phyloP scores from a whole-genome alignment of 805 yeast genomes.

The Metschnikowia matae region DNA sequence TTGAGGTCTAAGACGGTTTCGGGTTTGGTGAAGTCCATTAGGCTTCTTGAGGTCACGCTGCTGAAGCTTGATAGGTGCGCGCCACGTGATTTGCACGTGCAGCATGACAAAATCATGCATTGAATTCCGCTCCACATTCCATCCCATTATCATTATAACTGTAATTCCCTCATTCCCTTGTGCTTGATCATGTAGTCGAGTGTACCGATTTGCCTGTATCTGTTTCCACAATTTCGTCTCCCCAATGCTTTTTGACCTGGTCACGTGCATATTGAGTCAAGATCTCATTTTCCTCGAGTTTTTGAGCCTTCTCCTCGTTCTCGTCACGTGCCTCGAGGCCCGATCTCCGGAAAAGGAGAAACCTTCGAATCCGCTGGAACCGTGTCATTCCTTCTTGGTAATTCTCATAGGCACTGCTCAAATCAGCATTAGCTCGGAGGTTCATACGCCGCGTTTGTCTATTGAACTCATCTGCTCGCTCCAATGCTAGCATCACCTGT shows the following conservation, averaged over 20 bases:
- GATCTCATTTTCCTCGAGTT: constrained; percentile 26
- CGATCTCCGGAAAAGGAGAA: constrained; percentile 31
- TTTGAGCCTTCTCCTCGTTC: constrained; percentile 11
- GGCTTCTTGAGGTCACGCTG: constrained; percentile 6
- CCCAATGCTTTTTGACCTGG: constrained; percentile 13
- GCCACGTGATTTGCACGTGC: neutral
- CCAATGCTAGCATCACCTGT: constrained; percentile 38
- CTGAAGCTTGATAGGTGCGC: neutral
- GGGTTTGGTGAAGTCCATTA: constrained; percentile 82
- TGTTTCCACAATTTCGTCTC: constrained; percentile 14
- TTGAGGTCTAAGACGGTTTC: constrained; percentile 73
- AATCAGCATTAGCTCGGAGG: constrained; percentile 27
- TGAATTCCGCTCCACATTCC: too few species aligned
- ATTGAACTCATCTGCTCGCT: constrained; percentile 31
- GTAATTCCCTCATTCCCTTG: neutral
- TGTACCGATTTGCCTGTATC: too few species aligned
- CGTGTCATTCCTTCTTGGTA: constrained; percentile 26
- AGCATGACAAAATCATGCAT: neutral
- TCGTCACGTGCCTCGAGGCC: constrained; percentile 19
- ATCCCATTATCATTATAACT: too few species aligned
- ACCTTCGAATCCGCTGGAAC: constrained; percentile 31
- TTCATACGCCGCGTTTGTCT: constrained; percentile 22
- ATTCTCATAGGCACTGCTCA: constrained; percentile 24
- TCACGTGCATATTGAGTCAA: constrained; percentile 32
- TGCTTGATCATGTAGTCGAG: neutral